A percentile compares a stretch with the other conserved stretches of the same genome.
phyloP scores from a whole-genome alignment of 2,329 filamentous ascomycete genomes.

The Curvularia eragrostidis region DNA sequence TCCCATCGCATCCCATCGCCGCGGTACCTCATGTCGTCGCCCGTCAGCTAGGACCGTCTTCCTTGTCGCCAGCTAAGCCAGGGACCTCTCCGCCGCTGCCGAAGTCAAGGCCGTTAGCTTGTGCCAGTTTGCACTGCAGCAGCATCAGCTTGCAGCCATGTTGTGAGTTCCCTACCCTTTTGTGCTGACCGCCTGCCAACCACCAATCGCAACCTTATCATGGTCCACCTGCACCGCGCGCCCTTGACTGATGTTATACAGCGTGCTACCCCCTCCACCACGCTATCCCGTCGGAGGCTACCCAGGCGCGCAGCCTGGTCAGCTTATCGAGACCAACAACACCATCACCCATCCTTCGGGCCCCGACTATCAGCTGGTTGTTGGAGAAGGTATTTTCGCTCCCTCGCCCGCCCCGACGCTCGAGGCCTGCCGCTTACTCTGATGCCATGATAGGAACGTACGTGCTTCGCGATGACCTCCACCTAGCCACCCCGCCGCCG shows the following conservation, averaged over 20 bases:
- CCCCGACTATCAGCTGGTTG: conserved; percentile 86
- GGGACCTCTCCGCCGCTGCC: conserved; percentile 11
- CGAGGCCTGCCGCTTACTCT: conserved; percentile 20
- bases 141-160: conserved; percentile 28
- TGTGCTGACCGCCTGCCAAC: conserved; percentile 20
- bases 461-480: conserved; percentile 85
- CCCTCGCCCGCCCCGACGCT: conserved; percentile 5
- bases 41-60: conserved; percentile 18
- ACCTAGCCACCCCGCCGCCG: conserved; percentile 90
- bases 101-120: conserved; percentile 26
- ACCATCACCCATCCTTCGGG: conserved; percentile 79
- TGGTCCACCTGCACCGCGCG: conserved; percentile 24
- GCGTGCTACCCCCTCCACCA: conserved; percentile 80
- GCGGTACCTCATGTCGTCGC: conserved; percentile 12
- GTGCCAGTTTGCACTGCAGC: conserved; percentile 36
- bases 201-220: conserved; percentile 37
- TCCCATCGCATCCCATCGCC: not conserved
- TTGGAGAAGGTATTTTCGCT: conserved; percentile 77
- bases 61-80: conserved; percentile 22
- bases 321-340: conserved; percentile 94
- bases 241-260: conserved; percentile 38
- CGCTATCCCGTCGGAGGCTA: conserved; percentile 80
- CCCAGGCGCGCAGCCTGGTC: conserved; percentile 74
- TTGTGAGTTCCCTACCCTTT: conserved; percentile 41
- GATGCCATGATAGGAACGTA: conserved; percentile 73